Conservation (phyloP, 2,329 filamentous ascomycete species). For the Trichoderma endophyticum region DNA sequence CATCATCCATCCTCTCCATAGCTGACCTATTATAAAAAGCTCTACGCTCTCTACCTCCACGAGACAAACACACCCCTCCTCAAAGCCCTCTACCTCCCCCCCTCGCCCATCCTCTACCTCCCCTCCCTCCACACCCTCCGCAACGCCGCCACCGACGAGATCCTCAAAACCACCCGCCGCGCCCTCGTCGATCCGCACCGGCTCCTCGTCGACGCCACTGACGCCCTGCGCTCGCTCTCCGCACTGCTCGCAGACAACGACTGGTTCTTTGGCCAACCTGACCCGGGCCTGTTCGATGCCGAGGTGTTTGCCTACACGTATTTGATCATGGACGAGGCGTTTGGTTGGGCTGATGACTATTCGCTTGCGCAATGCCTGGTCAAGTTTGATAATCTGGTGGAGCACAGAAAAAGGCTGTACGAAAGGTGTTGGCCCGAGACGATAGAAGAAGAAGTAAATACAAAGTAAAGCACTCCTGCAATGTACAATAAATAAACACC, state of each 20-base stretch:
- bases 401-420: conserved; percentile 38
- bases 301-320: conserved; percentile 87
- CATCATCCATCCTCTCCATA: background rate
- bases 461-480: background rate
- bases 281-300: conserved; percentile 78
- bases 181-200: conserved; percentile 31
- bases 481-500: background rate
- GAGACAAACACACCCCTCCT: conserved; percentile 67
- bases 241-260: conserved; percentile 37
- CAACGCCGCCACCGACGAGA: conserved; percentile 68
- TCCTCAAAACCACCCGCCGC: conserved; percentile 59
- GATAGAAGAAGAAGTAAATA: background rate
- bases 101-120: conserved; percentile 59
- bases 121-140: conserved; percentile 65
- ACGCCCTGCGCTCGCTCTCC: conserved; percentile 47
- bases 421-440: conserved; percentile 29
- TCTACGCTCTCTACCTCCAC: conserved; percentile 79
- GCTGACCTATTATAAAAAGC: conserved; percentile 39
- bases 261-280: conserved; percentile 50
- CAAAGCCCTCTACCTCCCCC: conserved; percentile 67
- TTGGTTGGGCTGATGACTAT: conserved; percentile 61
- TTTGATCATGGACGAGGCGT: conserved; percentile 63
- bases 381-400: conserved; percentile 59
- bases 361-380: conserved; percentile 56
- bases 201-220: conserved; percentile 43